Evolutionary conservation across 2,329 filamentous ascomycete genomes (phyloP).

Genomic region (Colletotrichum navitas): DNA sequence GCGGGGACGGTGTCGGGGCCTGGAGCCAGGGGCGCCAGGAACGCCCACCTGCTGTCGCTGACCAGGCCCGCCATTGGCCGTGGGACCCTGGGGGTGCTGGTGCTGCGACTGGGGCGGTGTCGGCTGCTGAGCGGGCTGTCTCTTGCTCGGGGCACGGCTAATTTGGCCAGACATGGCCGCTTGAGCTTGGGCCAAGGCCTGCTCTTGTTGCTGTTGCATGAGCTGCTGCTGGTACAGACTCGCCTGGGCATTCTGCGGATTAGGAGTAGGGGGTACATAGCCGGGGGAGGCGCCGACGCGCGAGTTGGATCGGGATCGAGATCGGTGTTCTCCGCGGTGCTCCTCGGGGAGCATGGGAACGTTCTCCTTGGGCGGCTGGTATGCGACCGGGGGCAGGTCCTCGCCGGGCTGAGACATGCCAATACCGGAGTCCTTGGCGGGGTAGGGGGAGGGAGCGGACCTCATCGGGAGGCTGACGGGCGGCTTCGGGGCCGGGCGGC

Average conservation of each 20-base stretch:
- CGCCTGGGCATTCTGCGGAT: conserved; percentile 56
- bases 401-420: conserved; percentile 69
- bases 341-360: conserved; percentile 74
- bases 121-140: conserved; percentile 66
- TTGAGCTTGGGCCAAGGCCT: conserved; percentile 83
- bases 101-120: conserved; percentile 65
- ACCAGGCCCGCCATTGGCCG: conserved; percentile 49
- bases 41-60: conserved; percentile 53
- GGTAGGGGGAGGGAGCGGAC: conserved; percentile 67
- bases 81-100: conserved; percentile 41
- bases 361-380: conserved; percentile 65
- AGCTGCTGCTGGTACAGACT: conserved; percentile 72
- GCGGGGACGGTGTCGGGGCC: conserved; percentile 82
- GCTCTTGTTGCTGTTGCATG: conserved; percentile 86
- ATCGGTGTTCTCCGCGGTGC: conserved; percentile 64
- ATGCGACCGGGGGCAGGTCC: conserved; percentile 63
- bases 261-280: conserved; percentile 61
- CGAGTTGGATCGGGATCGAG: conserved; percentile 76
- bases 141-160: conserved; percentile 80
- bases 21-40: conserved; percentile 56
- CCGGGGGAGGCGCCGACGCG: conserved; percentile 66
- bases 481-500: conserved; percentile 88
- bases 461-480: conserved; percentile 74
- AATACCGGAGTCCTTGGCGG: conserved; percentile 73
- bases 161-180: conserved; percentile 80